Base-by-base conservation (phyloP, 805 yeast species). In the Metschnikowia peoriensis region DNA sequence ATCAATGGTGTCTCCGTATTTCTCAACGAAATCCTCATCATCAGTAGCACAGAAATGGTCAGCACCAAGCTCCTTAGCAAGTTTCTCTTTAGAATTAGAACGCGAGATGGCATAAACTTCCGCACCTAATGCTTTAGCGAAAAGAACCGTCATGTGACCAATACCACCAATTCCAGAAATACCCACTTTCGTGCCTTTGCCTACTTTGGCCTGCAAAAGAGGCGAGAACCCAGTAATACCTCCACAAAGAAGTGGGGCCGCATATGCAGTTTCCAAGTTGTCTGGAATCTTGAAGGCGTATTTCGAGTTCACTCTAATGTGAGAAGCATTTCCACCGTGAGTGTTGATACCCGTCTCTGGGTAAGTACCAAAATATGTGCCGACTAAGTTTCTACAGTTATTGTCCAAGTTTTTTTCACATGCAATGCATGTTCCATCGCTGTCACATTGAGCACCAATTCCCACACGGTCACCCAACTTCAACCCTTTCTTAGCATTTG, bases 401-500 rank as follows among this genome's bases (percentile, higher is more conserved):
- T 44, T 58, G 46, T 58, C 54, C 29, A 39, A 43, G 12, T 47
- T 28, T 43, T 28, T 12, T 9, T 51, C 49, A 39, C 61, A 58
- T 3, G 59, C 57, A 27, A 49, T 43, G 29, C 60, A 58, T 4
- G 51, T 40, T 29, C 45, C 52, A 41, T 57, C 60, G 22, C 57
- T 50, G 47, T 58, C 61, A n/a, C 46, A 48, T 63, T 81, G 84
- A 28, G 94, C 93, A 60, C 96, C 96, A 46, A 87, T 78, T 50
- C 93, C 96, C 29, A 87, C 94, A 58, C 89, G 76, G 58, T 89
- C 85, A 51, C 96, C 96, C 16, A 85, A 66, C 64, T 76, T 80
- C 71, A 69, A 76, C 49, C 60, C 60, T 27, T 51, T 27, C 37
- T 53, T 59, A 38, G 59, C 62, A 17, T 59, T 57, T 7, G 59